These are phyloP conservation scores for Fusarium globosum DNA, from an alignment of 2,329 filamentous ascomycete species.

Conservation along the genomic window DNA sequence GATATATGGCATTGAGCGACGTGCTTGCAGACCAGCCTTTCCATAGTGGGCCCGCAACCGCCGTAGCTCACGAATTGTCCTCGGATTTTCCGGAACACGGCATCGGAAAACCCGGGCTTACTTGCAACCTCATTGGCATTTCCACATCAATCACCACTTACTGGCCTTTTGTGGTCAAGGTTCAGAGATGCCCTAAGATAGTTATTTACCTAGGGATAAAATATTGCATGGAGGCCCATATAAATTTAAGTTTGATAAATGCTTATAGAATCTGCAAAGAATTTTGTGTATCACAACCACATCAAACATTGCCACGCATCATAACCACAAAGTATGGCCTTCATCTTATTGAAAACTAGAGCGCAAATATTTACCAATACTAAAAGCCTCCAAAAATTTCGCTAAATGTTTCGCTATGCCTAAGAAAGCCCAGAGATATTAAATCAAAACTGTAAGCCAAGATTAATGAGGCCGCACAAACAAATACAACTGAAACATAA, in stretches of 20 bases:
- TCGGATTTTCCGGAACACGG: neutral
- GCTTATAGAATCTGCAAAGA: neutral
- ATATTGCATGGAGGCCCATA: fast-evolving
- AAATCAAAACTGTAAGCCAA: neutral
- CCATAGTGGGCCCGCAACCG: neutral
- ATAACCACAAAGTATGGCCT: no score
- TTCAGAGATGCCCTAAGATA: fast-evolving
- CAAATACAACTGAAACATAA: neutral
- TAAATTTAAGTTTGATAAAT: no score
- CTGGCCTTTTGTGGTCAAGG: neutral
- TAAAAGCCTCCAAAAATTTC: fast-evolving
- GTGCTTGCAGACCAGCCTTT: no score
- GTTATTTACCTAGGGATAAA: fast-evolving
- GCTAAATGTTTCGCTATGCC: neutral
- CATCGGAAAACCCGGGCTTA: neutral
- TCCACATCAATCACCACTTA: neutral
- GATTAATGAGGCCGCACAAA: neutral
- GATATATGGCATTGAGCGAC: neutral
- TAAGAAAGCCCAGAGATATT: no score
- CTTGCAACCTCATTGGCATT: neutral
- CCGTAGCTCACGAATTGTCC: fast-evolving
- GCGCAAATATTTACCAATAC: fast-evolving
- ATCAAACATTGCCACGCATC: fast-evolving
- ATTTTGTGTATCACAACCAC: no score
- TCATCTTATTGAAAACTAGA: neutral